phyloP scores from a whole-genome alignment of 148 eudicot genomes.

The Cornus florida region DNA sequence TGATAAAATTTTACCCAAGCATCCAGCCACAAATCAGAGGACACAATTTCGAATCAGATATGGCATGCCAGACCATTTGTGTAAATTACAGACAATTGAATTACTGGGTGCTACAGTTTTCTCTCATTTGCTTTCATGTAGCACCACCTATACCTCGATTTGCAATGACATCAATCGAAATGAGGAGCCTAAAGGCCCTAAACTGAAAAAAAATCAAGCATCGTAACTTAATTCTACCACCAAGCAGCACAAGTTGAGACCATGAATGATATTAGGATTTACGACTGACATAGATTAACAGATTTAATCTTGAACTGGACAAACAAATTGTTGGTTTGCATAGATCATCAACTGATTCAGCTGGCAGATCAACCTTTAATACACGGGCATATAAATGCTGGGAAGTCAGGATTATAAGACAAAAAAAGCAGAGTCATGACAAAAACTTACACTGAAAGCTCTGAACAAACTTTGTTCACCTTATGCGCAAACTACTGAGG shows the following conservation, averaged over 20 bases:
- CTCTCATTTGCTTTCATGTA: too few relatives aligned
- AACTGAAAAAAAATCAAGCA: background rate
- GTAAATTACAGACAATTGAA: too few relatives aligned
- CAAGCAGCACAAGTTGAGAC: background rate
- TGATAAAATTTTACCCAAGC: background rate
- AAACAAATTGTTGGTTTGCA: background rate
- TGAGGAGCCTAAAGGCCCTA: background rate
- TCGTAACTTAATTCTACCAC: background rate
- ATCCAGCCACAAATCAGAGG: background rate
- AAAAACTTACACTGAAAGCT: constrained; percentile 33
- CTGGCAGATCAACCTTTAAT: background rate
- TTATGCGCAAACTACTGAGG: constrained; percentile 48
- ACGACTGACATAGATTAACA: background rate
- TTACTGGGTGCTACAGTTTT: too few relatives aligned
- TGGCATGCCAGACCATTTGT: too few relatives aligned
- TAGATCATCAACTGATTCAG: background rate
- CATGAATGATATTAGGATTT: background rate
- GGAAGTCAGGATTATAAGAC: background rate
- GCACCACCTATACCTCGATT: too few relatives aligned
- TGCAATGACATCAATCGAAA: background rate
- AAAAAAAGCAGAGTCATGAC: background rate
- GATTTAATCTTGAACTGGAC: background rate
- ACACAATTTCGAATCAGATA: background rate
- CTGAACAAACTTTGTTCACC: constrained; percentile 35
- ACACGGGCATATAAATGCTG: too few relatives aligned